Evolutionary conservation across 495 filamentous ascomycete genomes (phyloP), one percentile per base, ranked within the genome.

Genomic region (Xylaria curta): DNA sequence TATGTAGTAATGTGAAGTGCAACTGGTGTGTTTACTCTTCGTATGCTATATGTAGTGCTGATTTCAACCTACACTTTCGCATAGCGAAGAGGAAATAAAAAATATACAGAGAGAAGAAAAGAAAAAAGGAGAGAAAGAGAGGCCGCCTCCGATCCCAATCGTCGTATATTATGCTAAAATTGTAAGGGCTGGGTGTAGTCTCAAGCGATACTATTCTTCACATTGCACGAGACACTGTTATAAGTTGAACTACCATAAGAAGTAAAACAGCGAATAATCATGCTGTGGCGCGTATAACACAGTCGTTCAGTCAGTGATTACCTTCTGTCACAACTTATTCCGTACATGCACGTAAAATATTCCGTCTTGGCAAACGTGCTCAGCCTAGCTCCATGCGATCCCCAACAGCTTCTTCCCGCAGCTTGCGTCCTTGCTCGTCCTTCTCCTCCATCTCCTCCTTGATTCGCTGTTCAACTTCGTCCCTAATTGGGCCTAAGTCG

Each of bases 391-490:
- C 85, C 81, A 81, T 82, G 9, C 76, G 72, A 8, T 77, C 74
- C 12, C 83, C 85, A 4, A 82, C 31, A 13, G 76, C 85, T 49
- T 85, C 80, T 76, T 87, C 85, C 44, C 78, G 69, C 12, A 78
- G 74, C 76, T 71, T 82, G 54, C 82, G 78, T 69, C 79, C 77
- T 59, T 78, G 78, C 70, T 90, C 89, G 40, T 92, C 87, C 76
- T 80, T 83, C 75, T 88, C 83, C 44, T 91, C 87, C 21, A 83
- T 84, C 71, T 94, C 90, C 78, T 95, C 91, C 78, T 89, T 89
- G 36, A 97, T 84, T 74, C 92, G 87, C 70, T 89, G 86, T 78
- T 98, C 94, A 1, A 94, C 89, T 49, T 95, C 91, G 74, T 94
- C 92, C 40, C 94, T 85, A 26, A 95, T 81, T 4, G 86, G 89